phyloP scores from a whole-genome alignment of 129 eudicot genomes.

The Centrapalus pauciflorus region DNA sequence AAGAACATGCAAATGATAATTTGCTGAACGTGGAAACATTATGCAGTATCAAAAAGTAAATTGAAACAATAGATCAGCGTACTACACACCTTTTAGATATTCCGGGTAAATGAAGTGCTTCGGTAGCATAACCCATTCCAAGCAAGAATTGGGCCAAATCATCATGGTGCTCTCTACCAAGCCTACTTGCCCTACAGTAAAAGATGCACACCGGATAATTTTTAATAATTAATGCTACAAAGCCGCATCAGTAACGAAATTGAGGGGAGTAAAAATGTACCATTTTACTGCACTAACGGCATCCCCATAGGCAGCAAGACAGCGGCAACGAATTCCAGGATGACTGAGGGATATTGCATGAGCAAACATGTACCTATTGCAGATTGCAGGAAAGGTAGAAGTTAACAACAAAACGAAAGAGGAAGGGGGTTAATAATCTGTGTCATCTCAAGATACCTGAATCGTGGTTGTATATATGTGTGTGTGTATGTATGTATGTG shows the following conservation, averaged over 20 bases:
- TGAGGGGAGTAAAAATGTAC: constrained; percentile 23
- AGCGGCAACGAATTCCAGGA: constrained; percentile 98
- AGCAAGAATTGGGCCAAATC: constrained; percentile 98
- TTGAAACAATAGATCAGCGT: not conserved
- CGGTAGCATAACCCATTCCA: constrained; percentile 98
- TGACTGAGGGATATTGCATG: constrained; percentile 98
- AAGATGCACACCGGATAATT: constrained; percentile 3
- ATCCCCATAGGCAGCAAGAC: constrained; percentile 99
- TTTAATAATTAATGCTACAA: not conserved
- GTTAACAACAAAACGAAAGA: not conserved
- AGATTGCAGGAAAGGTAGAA: not conserved
- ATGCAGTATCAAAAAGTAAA: no score
- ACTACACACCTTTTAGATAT: constrained; percentile 69
- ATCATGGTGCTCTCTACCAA: constrained; percentile 98
- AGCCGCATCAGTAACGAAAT: not conserved
- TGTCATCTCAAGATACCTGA: no score
- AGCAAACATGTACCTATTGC: constrained; percentile 83
- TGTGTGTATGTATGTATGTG: no score
- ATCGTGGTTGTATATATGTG: no score
- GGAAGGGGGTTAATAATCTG: no score
- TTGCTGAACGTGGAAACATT: no score
- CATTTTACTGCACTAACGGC: constrained; percentile 99
- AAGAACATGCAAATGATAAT: no score
- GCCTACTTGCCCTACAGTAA: constrained; percentile 88
- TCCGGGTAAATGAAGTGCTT: constrained; percentile 99